These are phyloP conservation scores for Vicia faba DNA, from an alignment of 306 rosid genomes.

Conservation along the genomic window DNA sequence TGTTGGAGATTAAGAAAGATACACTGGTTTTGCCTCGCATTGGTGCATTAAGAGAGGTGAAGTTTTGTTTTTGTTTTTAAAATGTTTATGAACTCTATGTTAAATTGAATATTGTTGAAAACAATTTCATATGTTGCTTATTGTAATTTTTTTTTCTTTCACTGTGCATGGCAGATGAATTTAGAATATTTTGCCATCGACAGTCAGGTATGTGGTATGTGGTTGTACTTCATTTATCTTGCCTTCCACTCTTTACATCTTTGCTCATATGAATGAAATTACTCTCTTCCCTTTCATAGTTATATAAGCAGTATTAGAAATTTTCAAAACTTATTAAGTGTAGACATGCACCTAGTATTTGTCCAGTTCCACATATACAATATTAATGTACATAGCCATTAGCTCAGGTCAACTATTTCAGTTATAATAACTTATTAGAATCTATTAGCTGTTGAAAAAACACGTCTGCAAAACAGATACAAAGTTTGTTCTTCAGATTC, in stretches of 20 bases:
- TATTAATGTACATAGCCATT: conserved; percentile 8
- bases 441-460: conserved; percentile 27
- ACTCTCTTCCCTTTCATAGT: conserved; percentile 16
- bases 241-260: neutral
- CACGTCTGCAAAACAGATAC: conserved; percentile 19
- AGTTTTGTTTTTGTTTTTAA: conserved; percentile 24
- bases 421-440: conserved; percentile 8
- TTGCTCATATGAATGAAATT: conserved; percentile 26
- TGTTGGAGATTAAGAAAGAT: conserved; percentile 74
- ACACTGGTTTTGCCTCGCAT: conserved; percentile 75
- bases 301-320: conserved; percentile 8
- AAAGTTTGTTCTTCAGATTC: conserved; percentile 21
- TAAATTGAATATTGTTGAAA: conserved; percentile 30
- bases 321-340: conserved; percentile 17
- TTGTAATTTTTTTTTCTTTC: conserved; percentile 29
- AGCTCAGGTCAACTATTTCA: conserved; percentile 16
- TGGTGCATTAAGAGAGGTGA: conserved; percentile 87
- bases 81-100: conserved; percentile 23
- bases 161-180: conserved; percentile 77
- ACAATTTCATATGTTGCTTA: conserved; percentile 25
- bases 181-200: conserved; percentile 91
- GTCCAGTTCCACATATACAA: conserved; percentile 19
- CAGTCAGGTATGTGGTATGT: conserved; percentile 74
- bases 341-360: conserved; percentile 24
- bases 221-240: conserved; percentile 34